Evolutionary conservation across 2,329 filamentous ascomycete genomes (phyloP), one percentile per base, ranked within the genome.

Genomic region (Phialophora macrospora): DNA sequence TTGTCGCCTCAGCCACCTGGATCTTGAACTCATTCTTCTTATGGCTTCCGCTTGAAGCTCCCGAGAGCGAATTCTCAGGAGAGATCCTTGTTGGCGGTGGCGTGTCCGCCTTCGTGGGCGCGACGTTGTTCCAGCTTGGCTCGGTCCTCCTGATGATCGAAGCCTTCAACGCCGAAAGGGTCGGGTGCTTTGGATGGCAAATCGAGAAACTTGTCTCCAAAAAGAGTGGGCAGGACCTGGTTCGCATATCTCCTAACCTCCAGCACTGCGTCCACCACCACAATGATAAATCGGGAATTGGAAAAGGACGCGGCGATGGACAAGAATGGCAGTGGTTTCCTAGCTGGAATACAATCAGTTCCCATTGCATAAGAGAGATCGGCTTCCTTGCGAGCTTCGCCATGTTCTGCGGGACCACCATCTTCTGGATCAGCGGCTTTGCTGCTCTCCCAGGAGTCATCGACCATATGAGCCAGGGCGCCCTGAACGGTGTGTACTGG

Each of bases 361-460:
- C 20, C 3, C 48, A 51, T 51, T 51, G 48, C 48, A 7, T 51
- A 8, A 51, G 22, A 26, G 48, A 28, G 22, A 26, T 51, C 24
- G 48, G 48, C 48, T 51, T 51, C 48, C 48, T 51, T 26, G 24
- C 48, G 22, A 24, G 20, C 24, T 51, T 51, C 20, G 48, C 48
- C 9, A 51, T 51, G 48, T 51, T 51, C 14, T 51, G 48, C 20
- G 48, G 48, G 2, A 51, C 48, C 24, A 51, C 6, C 24, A 26
- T 51, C 14, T 51, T 51, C 48, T 51, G 48, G 48, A 51, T 51
- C 48, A 51, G 48, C 48, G 48, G 48, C 48, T 51, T 51, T 17
- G 24, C 17, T 51, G 48, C 6, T 12, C 48, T 51, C 4, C 48
- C 48, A 5, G 48, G 48, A 28, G 48, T 51, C 20, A 26, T 24